Conservation (phyloP, 2,329 filamentous ascomycete species). For the Dryadomyces quercivorus region DNA sequence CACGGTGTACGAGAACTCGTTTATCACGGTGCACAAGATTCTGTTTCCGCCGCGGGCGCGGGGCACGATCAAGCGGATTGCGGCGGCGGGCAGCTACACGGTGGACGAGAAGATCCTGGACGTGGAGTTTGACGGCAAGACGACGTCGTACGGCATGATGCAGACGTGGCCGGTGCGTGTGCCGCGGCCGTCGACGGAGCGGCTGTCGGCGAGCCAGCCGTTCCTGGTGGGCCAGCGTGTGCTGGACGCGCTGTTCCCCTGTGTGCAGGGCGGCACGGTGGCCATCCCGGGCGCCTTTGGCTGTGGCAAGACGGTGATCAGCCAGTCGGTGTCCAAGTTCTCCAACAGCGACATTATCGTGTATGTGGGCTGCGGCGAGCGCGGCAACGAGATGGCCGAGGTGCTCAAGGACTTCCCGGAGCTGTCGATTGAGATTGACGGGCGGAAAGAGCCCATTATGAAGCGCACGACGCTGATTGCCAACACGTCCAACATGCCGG, state of each 20-base stretch:
- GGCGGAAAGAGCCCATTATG: constrained; percentile 97
- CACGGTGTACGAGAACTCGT: constrained; percentile 88
- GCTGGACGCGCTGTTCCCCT: constrained; percentile 88
- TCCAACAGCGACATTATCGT: constrained; percentile 99
- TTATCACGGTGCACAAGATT: constrained; percentile 88
- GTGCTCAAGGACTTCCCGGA: constrained; percentile 99
- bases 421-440: constrained; percentile 87
- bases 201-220: constrained; percentile 75
- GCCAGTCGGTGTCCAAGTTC: constrained; percentile 97
- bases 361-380: constrained; percentile 81
- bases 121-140: constrained; percentile 93
- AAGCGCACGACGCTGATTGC: constrained; percentile 97
- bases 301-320: constrained; percentile 98
- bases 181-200: constrained; percentile 83
- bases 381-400: constrained; percentile 99
- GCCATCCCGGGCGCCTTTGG: constrained; percentile 98
- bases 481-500: constrained; percentile 99
- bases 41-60: constrained; percentile 79
- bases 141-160: constrained; percentile 95
- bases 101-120: constrained; percentile 90
- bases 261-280: constrained; percentile 93
- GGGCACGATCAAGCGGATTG: constrained; percentile 85
- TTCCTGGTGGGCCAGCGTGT: constrained; percentile 97
- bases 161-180: constrained; percentile 97
- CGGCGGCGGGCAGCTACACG: constrained; percentile 82